Percentiles rank a stretch among this genome's conserved stretches.
Conservation (phyloP, 768 basidiomycete species). For the Tulasnella sp. region DNA sequence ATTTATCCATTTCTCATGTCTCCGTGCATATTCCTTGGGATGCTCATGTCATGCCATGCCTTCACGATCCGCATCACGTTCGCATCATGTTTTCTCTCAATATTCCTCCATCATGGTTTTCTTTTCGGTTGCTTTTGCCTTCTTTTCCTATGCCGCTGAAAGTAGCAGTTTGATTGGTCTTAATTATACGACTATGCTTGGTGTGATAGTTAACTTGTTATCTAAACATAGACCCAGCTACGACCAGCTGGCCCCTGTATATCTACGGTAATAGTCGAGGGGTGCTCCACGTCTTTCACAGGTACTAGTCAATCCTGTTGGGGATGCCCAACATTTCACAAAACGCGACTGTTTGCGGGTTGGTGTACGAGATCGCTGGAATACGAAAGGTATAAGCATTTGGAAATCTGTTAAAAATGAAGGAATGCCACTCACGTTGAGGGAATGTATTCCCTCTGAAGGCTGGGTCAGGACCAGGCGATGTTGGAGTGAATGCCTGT, state of each 20-base stretch:
- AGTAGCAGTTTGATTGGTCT: no score
- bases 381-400: constrained; percentile 23
- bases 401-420: no score
- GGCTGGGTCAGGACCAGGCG: constrained; percentile 48
- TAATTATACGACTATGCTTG: not conserved
- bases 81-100: no score
- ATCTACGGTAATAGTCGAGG: no score
- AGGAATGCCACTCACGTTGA: not conserved
- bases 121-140: no score
- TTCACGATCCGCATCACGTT: no score
- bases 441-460: not conserved
- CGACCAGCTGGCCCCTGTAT: no score
- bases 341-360: constrained; percentile 87
- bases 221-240: no score
- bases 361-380: constrained; percentile 71
- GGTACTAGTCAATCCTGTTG: constrained; percentile 55
- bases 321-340: constrained; percentile 72
- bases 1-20: not conserved
- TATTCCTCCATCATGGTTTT: not conserved
- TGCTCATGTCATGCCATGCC: not conserved
- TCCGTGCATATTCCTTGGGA: not conserved
- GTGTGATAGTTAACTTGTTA: not conserved
- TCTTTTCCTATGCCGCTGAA: not conserved
- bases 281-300: no score
- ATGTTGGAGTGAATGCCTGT: constrained; percentile 62